A percentile compares a stretch with the other conserved stretches of the same genome.
Conservation (phyloP, 768 basidiomycete species). For the Tulasnella sp. region DNA sequence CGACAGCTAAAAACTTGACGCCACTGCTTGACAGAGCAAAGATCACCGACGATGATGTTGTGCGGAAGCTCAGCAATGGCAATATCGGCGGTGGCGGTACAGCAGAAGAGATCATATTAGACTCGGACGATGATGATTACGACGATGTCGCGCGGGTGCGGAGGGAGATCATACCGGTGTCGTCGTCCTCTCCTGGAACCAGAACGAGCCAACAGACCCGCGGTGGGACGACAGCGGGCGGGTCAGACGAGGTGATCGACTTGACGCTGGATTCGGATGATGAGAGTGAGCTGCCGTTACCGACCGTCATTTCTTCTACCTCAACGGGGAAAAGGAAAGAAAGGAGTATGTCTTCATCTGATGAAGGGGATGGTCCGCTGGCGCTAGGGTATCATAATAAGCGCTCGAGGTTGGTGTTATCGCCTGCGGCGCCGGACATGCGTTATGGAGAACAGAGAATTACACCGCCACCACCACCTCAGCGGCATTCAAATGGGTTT, state of each 20-base stretch:
- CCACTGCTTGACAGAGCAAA: neutral
- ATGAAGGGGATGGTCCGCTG: no score
- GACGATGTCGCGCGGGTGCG: conserved; percentile 31
- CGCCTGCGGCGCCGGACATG: no score
- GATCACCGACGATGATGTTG: neutral
- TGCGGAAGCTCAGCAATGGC: neutral
- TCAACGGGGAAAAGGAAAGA: conserved; percentile 30
- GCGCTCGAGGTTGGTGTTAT: no score
- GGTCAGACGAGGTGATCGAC: conserved; percentile 57
- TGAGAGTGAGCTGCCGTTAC: conserved; percentile 33
- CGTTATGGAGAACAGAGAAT: no score
- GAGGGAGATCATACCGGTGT: neutral
- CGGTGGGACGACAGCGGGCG: neutral
- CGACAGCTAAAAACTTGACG: no score
- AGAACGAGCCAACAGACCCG: neutral
- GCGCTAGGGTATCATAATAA: no score
- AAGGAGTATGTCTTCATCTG: conserved; percentile 34
- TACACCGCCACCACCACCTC: no score
- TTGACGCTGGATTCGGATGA: conserved; percentile 68
- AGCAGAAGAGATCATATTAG: conserved; percentile 55
- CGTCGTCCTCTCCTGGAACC: no score
- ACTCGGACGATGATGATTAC: conserved; percentile 58
- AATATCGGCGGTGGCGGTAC: conserved; percentile 33
- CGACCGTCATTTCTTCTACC: conserved; percentile 22
- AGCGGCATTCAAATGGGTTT: no score